These are phyloP conservation scores for Pholiota microspora DNA, from an alignment of 768 basidiomycete genomes.

Conservation along the genomic window DNA sequence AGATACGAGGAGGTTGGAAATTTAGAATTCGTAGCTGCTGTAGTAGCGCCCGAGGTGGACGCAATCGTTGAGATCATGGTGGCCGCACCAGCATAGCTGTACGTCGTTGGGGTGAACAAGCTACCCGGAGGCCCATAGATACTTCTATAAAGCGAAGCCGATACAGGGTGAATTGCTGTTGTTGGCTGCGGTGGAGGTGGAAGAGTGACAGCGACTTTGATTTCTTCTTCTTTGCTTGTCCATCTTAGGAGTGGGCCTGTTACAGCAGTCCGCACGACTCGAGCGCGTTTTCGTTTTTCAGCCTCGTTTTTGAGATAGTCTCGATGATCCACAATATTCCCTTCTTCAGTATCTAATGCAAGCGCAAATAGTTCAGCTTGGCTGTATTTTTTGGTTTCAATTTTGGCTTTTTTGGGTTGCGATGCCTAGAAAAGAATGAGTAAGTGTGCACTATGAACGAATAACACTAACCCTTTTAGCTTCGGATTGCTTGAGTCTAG, in stretches of 20 bases:
- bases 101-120: conserved; percentile 25
- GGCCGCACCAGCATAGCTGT: conserved; percentile 20
- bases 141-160: conserved; percentile 17
- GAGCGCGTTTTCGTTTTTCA: conserved; percentile 72
- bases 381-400: conserved; percentile 51
- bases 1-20: conserved; percentile 14
- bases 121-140: conserved; percentile 23
- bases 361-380: conserved; percentile 84
- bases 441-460: background rate
- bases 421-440: conserved; percentile 41
- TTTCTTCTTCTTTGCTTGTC: conserved; percentile 64
- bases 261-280: conserved; percentile 57
- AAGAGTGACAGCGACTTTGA: conserved; percentile 42
- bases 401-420: conserved; percentile 60
- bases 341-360: conserved; percentile 85
- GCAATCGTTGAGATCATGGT: conserved; percentile 14
- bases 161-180: conserved; percentile 10
- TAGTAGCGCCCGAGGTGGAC: conserved; percentile 6
- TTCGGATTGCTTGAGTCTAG: conserved; percentile 61
- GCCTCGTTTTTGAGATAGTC: conserved; percentile 81
- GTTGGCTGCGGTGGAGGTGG: conserved; percentile 25
- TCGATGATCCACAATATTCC: conserved; percentile 74
- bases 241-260: conserved; percentile 71
- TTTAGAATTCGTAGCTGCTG: conserved; percentile 12
- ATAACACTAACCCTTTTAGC: conserved; percentile 50